phyloP scores from a whole-genome alignment of 169 alveolate genomes.

The Babesia microti region DNA sequence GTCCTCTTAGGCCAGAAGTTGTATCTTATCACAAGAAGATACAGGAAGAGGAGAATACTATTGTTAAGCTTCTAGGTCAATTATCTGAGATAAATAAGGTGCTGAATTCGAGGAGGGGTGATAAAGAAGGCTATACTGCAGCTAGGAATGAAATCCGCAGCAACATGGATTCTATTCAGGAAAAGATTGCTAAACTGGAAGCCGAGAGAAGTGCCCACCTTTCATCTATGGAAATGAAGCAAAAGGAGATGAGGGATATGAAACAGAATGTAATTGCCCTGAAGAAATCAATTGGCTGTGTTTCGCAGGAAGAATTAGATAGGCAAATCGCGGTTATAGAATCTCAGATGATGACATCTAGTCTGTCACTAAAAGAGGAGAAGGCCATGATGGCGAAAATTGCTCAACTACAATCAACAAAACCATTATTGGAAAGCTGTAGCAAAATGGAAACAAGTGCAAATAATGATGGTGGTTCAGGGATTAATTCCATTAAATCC shows the following conservation, averaged over 20 bases:
- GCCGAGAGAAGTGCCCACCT: constrained; percentile 44
- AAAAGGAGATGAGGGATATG: constrained; percentile 51
- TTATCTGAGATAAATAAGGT: constrained; percentile 42
- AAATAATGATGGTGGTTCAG: constrained; percentile 29
- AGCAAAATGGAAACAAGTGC: constrained; percentile 48
- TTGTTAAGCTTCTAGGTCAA: constrained; percentile 32
- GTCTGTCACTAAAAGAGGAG: constrained; percentile 61
- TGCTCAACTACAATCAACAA: constrained; percentile 51
- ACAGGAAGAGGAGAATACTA: constrained; percentile 26
- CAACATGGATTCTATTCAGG: constrained; percentile 47
- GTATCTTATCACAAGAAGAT: constrained; percentile 37
- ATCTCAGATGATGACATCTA: constrained; percentile 54
- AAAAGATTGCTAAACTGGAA: constrained; percentile 47
- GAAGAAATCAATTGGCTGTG: constrained; percentile 52
- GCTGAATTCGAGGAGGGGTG: constrained; percentile 41
- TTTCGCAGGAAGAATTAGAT: constrained; percentile 53
- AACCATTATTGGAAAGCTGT: constrained; percentile 41
- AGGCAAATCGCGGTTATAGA: constrained; percentile 54
- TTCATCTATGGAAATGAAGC: constrained; percentile 48
- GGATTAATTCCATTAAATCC: constrained; percentile 25
- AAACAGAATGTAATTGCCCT: constrained; percentile 43
- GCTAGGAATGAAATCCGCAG: constrained; percentile 48
- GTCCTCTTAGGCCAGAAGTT: constrained; percentile 29
- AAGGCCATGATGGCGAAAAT: constrained; percentile 53
- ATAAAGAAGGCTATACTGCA: constrained; percentile 33